Evolutionary conservation across 129 eudicot genomes (phyloP), one percentile per base, ranked within the genome.

Genomic region (Dittrichia graveolens): DNA sequence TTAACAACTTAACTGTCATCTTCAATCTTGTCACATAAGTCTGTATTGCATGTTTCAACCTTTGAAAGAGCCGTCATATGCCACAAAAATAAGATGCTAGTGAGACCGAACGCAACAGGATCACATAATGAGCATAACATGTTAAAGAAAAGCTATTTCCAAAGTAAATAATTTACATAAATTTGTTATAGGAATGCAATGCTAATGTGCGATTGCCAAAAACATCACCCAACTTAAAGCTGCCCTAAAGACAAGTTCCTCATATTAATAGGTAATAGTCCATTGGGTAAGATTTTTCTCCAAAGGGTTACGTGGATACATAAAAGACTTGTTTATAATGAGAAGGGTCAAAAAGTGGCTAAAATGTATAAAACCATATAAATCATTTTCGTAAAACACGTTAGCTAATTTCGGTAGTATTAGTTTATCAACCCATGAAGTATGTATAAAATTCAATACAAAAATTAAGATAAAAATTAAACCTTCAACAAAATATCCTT

Each of bases 11-110:
- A 72, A 71, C 60, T 37, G 44, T 65, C 89, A 48, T 84, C 90
- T 61, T 78, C 86, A 5, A 62, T 41, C 65, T 83, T 78, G 19
- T 80, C 86, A 44, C 91, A 47, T 4, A 79, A 52, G 54, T 74
- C 74, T 6, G 85, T 74, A 71, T 75, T 79, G 44, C 61, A 52
- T 14, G 84, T 79, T 69, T 73, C 83, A 92, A 40, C 75, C 79
- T 77, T 72, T 73, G 80, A 79, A 80, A 92, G 24, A 92, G 74
- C 97, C 89, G 89, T 54, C 79, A 56, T 11, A 62, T 3, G 35
- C 68, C 47, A 61, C 5, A n/a, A 4, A 39, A 8, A 61, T 6
- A 55, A 10, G 41, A 68, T 38, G 13, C 43, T 24, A 68, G 35
- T 70, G 24, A 53, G 18, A 55, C 12, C 42, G 14, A 4, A 16